A percentile compares a stretch with the other conserved stretches of the same genome.
These are phyloP conservation scores for Penicillium diatomitis DNA, from an alignment of 495 filamentous ascomycete genomes.

Conservation along the genomic window DNA sequence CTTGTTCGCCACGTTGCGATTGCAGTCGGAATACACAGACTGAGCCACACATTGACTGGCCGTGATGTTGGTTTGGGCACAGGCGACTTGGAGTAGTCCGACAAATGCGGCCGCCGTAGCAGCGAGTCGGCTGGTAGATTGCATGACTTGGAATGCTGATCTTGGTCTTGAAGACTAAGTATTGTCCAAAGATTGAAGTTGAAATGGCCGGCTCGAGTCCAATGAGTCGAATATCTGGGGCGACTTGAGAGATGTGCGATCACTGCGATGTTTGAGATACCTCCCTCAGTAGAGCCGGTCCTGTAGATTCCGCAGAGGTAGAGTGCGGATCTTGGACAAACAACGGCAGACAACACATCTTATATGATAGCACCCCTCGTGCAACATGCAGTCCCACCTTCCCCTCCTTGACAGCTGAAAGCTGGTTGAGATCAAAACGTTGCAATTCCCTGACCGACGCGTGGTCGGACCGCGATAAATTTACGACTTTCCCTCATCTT, in stretches of 20 bases:
- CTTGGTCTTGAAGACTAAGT: neutral
- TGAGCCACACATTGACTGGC: constrained; percentile 10
- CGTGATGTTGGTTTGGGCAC: constrained; percentile 22
- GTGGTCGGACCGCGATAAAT: neutral
- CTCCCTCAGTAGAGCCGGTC: too few species aligned
- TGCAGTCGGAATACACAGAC: constrained; percentile 13
- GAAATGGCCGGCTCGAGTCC: too few species aligned
- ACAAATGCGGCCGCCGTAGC: constrained; percentile 8
- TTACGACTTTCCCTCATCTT: neutral
- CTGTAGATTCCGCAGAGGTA: too few species aligned
- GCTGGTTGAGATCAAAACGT: neutral
- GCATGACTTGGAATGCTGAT: constrained; percentile 5
- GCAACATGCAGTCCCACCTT: too few species aligned
- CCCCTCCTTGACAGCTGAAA: too few species aligned
- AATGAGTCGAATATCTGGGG: too few species aligned
- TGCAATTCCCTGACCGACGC: neutral
- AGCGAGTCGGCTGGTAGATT: constrained; percentile 8
- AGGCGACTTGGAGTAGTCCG: constrained; percentile 8
- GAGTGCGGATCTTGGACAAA: too few species aligned
- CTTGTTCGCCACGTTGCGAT: constrained; percentile 13
- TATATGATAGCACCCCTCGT: too few species aligned
- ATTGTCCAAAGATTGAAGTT: neutral
- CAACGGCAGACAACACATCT: too few species aligned
- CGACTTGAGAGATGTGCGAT: too few species aligned
- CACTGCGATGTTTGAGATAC: too few species aligned